phyloP scores from a whole-genome alignment of 2,329 filamentous ascomycete species.

The Fusarium algeriense region DNA sequence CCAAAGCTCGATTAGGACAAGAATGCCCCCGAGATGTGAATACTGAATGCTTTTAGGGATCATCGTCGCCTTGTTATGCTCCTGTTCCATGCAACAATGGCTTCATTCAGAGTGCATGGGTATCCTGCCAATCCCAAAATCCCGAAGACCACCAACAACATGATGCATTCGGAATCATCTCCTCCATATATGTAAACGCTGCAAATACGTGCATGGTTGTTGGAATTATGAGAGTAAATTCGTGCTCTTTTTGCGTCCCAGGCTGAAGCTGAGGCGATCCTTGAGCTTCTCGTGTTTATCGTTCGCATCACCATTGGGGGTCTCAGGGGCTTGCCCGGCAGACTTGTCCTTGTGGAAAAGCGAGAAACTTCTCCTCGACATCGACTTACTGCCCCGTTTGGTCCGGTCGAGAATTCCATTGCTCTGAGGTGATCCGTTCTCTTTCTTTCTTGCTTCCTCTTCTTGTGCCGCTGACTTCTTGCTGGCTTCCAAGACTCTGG shows the following conservation, averaged over 20 bases:
- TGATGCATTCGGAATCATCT: slow-evolving; percentile 16
- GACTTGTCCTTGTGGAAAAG: slow-evolving; percentile 69
- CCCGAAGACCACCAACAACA: slow-evolving; percentile 24
- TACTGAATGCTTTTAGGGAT: not conserved
- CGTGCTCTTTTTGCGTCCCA: slow-evolving; percentile 79
- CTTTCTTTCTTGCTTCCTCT: slow-evolving; percentile 56
- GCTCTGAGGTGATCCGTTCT: slow-evolving; percentile 53
- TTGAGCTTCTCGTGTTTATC: slow-evolving; percentile 66
- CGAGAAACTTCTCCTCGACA: slow-evolving; percentile 80
- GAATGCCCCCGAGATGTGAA: slow-evolving; percentile 1
- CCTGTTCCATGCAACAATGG: slow-evolving; percentile 33
- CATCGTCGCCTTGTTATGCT: slow-evolving; percentile 15
- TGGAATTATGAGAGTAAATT: slow-evolving; percentile 52
- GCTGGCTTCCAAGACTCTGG: slow-evolving; percentile 74
- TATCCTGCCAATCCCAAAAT: slow-evolving; percentile 43
- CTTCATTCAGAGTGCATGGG: slow-evolving; percentile 34
- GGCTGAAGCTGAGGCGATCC: slow-evolving; percentile 74
- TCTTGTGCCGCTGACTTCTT: slow-evolving; percentile 71
- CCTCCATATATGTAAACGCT: slow-evolving; percentile 28
- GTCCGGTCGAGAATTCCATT: slow-evolving; percentile 72
- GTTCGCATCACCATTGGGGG: slow-evolving; percentile 38
- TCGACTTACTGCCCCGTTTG: slow-evolving; percentile 79
- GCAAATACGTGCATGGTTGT: slow-evolving; percentile 5
- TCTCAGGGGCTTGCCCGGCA: slow-evolving; percentile 42
- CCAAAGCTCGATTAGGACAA: not conserved